Conservation (phyloP, 306 rosid genomes). For the Glycine tomentella region DNA sequence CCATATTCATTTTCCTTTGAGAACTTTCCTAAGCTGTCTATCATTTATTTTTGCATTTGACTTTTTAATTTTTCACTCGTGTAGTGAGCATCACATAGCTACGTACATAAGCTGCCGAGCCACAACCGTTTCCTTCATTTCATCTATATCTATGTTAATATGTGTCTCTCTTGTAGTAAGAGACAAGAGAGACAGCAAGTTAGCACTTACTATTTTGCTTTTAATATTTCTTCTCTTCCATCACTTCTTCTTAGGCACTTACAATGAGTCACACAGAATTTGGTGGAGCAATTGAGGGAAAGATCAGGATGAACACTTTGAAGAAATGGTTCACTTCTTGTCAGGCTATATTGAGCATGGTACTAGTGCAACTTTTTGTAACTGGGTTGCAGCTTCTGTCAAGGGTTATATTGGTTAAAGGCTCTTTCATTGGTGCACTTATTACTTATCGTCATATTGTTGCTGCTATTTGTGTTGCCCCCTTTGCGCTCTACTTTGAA, state of each 20-base stretch:
- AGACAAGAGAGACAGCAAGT: not conserved
- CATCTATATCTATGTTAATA: not conserved
- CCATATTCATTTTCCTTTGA: not conserved
- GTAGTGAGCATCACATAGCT: not conserved
- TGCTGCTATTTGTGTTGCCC: conserved; percentile 72
- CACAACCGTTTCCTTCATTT: not conserved
- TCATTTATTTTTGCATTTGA: conserved; percentile 26
- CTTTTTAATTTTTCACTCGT: not conserved
- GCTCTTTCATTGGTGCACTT: conserved; percentile 69
- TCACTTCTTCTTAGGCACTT: not conserved
- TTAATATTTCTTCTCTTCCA: too few relatives aligned
- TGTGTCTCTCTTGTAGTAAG: not conserved
- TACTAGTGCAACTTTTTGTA: conserved; percentile 59
- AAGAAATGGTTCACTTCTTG: conserved; percentile 52
- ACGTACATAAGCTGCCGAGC: not conserved
- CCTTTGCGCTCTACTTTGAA: conserved; percentile 71
- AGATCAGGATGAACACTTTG: not conserved
- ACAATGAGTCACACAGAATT: not conserved
- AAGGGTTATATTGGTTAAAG: conserved; percentile 53
- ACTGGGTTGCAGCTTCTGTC: conserved; percentile 69
- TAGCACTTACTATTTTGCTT: not conserved
- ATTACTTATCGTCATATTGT: conserved; percentile 68
- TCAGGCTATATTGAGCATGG: conserved; percentile 55
- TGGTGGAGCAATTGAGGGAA: not conserved
- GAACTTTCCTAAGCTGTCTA: not conserved